Percentiles rank a stretch among this genome's conserved stretches.
Evolutionary conservation across 2,329 filamentous ascomycete genomes (phyloP).

Genomic region (Colletotrichum sp.): DNA sequence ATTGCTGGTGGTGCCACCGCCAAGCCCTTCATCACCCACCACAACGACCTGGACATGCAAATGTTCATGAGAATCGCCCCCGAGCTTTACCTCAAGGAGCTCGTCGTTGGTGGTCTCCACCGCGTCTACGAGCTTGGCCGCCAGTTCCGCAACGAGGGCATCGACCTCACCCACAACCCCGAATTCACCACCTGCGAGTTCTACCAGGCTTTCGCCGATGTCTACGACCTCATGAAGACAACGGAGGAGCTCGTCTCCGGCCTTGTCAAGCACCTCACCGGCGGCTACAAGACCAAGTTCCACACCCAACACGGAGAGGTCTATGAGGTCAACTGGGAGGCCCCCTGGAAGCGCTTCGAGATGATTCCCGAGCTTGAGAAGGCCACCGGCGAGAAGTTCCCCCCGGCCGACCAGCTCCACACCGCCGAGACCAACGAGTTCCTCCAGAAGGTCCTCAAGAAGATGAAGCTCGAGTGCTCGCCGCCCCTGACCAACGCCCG

Average conservation of each 20-base stretch:
- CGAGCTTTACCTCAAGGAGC: constrained; percentile 96
- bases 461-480: constrained; percentile 88
- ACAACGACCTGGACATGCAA: constrained; percentile 95
- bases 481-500: constrained; percentile 91
- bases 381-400: constrained; percentile 91
- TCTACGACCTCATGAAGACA: constrained; percentile 86
- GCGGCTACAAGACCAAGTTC: constrained; percentile 84
- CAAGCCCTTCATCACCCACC: constrained; percentile 92
- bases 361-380: constrained; percentile 96
- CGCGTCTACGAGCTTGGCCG: constrained; percentile 95
- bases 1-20: constrained; percentile 96
- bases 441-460: constrained; percentile 82
- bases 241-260: constrained; percentile 93
- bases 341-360: constrained; percentile 89
- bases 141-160: constrained; percentile 93
- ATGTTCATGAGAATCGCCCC: constrained; percentile 86
- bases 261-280: constrained; percentile 87
- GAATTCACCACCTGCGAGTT: constrained; percentile 99
- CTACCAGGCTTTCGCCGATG: constrained; percentile 92
- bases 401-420: constrained; percentile 86
- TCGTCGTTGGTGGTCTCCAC: constrained; percentile 91
- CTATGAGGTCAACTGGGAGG: constrained; percentile 95
- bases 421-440: constrained; percentile 89
- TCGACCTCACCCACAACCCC: constrained; percentile 94
- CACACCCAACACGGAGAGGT: constrained; percentile 85